Evolutionary conservation across 441 rosid species (phyloP), one percentile per base, ranked within the genome.

Genomic region (Corymbia calophylla): DNA sequence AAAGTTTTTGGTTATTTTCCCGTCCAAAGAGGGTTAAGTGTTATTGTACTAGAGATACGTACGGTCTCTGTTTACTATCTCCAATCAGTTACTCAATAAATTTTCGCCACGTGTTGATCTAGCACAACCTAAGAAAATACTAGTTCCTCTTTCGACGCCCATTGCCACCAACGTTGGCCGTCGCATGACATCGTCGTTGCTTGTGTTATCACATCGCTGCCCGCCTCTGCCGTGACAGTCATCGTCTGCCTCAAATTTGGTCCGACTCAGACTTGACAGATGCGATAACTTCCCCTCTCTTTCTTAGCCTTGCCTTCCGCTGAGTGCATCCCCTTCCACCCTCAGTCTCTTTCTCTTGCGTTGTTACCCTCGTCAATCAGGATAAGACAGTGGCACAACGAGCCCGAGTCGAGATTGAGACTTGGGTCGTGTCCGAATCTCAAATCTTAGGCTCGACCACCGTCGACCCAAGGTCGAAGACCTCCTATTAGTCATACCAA

Each of bases 291-390:
- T 0, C 9, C 35, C 10, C 19, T 8, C 8, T 7, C 17, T n/a
- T 17, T 7, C 35, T n/a, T 5, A n/a, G 35, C 9, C 19, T 64
- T 7, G 39, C 73, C 73, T 66, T 66, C 11, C 17, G 9, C 39
- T 8, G 21, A 66, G 21, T 66, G 12, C 77, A 66, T 31, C 77
- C 44, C 48, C 4, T 39, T 9, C 80, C 80, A 32, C 2, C 25
- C 80, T 68, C 7, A 17, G n/a, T 32, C 13, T 68, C 4, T 18
- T 21, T 32, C 4, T 2, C 32, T 68, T 7, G 14, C 25, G 4
- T 32, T 19, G 25, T 44, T 0, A 8, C 48, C 27, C 1, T 5
- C 7, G 7, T 70, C 2, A 48, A 70, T 1, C 8, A 5, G 19
- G 81, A 10, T 7, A 21, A 35, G 2, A 9, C 14, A 0, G 13